Conservation (phyloP, 331 rosid genomes). For the Ulmus americana region DNA sequence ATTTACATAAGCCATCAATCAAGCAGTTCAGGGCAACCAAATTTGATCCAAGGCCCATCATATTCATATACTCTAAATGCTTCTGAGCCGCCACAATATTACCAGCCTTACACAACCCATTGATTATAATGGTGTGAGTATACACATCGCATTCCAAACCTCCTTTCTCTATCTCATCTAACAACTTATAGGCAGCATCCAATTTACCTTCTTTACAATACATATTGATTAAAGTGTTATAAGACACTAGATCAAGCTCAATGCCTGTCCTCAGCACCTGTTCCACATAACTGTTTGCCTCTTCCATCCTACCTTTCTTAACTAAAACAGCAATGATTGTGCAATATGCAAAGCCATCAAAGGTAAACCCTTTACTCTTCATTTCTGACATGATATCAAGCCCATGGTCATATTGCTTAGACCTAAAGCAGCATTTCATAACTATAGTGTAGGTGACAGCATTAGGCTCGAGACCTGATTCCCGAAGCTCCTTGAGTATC, state of each 20-base stretch:
- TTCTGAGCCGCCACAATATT: conserved; percentile 41
- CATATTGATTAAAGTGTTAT: conserved; percentile 52
- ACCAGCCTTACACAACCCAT: conserved; percentile 63
- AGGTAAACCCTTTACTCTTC: conserved; percentile 52
- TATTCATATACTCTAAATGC: conserved; percentile 50
- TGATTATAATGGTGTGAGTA: conserved; percentile 57
- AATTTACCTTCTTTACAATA: conserved; percentile 60
- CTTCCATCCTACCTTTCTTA: conserved; percentile 51
- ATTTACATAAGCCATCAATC: conserved; percentile 70
- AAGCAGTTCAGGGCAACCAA: conserved; percentile 64
- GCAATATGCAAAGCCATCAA: conserved; percentile 72
- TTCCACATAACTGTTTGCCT: conserved; percentile 43
- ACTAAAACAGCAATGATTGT: conserved; percentile 58
- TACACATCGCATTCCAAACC: conserved; percentile 57
- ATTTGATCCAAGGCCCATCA: conserved; percentile 45
- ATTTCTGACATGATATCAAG: conserved; percentile 55
- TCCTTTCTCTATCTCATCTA: conserved; percentile 52
- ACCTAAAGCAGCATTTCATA: conserved; percentile 57
- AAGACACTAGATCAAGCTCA: conserved; percentile 54
- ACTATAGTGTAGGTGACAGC: conserved; percentile 59
- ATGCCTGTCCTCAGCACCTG: conserved; percentile 48
- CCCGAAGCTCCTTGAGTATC: conserved; percentile 46
- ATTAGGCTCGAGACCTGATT: conserved; percentile 45
- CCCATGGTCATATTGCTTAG: conserved; percentile 42
- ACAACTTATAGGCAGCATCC: conserved; percentile 51